Evolutionary conservation across 495 filamentous ascomycete species (phyloP).

Genomic region (Copromyces sp.): DNA sequence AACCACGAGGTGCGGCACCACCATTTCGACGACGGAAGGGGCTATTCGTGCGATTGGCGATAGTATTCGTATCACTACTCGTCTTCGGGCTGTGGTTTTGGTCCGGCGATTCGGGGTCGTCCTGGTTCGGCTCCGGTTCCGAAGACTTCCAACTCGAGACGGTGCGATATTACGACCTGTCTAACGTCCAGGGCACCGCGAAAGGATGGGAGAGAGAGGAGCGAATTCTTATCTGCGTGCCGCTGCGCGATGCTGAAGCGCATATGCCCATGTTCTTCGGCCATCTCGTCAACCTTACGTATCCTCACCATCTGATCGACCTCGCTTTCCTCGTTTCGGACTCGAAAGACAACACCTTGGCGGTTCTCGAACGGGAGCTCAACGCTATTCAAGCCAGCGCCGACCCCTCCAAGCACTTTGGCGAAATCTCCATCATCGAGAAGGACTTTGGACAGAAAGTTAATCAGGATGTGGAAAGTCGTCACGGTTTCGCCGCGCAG

Average conservation of each 20-base stretch:
- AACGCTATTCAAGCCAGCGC: conserved; percentile 69
- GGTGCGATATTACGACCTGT: conserved; percentile 92
- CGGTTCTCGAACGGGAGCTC: conserved; percentile 60
- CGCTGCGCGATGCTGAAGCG: conserved; percentile 82
- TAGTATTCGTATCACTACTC: conserved; percentile 37
- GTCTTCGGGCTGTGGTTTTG: conserved; percentile 55
- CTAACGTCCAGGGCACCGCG: conserved; percentile 77
- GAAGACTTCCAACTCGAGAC: conserved; percentile 80
- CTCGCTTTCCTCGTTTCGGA: conserved; percentile 96
- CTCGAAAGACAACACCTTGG: conserved; percentile 86
- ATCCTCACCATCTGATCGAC: conserved; percentile 93
- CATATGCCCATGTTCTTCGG: conserved; percentile 98
- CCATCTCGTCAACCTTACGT: conserved; percentile 92
- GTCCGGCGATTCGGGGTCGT: conserved; percentile 55
- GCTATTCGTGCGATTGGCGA: conserved; percentile 57
- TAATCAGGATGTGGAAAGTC: conserved; percentile 93
- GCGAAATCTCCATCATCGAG: conserved; percentile 94
- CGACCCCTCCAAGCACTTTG: conserved; percentile 73
- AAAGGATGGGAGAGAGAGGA: conserved; percentile 93
- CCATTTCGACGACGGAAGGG: conserved; percentile 64
- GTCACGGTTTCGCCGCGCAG: conserved; percentile 96
- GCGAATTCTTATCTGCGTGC: conserved; percentile 89
- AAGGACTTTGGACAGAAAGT: conserved; percentile 99
- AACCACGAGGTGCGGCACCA: conserved; percentile 66
- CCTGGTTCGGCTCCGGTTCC: conserved; percentile 55